Base-by-base conservation (phyloP, 2,329 filamentous ascomycete species). In the Diaporthe citriasiana region DNA sequence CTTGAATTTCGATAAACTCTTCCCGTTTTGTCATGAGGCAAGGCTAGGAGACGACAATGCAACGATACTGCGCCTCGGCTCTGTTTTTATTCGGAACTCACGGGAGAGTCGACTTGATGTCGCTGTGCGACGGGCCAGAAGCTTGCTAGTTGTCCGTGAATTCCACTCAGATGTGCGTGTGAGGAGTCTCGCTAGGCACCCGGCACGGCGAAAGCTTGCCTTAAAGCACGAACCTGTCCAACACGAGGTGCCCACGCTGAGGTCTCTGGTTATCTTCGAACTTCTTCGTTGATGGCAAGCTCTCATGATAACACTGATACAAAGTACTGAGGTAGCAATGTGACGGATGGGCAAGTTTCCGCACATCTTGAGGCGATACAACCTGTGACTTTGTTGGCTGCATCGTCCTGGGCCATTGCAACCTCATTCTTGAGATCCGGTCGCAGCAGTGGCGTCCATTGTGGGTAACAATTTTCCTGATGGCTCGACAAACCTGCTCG, bases 1-100 rank as follows among this genome's bases (percentile, higher is more conserved):
- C 35, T 45, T 30, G 51, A 30, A 70, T 57, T 57, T 60, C 68
- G 68, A 59, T 60, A 42, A 71, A 71, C 57, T 71, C 45, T 71
- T 17, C 69, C 69, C n/a, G 35, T 71, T 51, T 63, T 12, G 56
- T 53, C 35, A 19, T 45, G 35, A 60, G 22, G n/a, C 30, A 57
- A 38, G 47, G 13, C 19, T 25, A 25, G 22, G 47, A 50, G 30
- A 15, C 59, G 19, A 33, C 25, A 63, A 63, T 6, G n/a, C 15
- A 51, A 50, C 5, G 13, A 50, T 22, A 25, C 17, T 45, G 33
- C 38, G 9, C 9, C 57, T 47, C 51, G 53, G 42, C 12, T 53
- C 15, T n/a, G 6, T 30, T n/a, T 12, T 19, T 9, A 30, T 19
- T 40, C 33, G 33, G 12, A 33, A 30, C 4, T n/a, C 17, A 27